These are phyloP conservation scores for Populus alba DNA, from an alignment of 345 rosid species.

Conservation along the genomic window DNA sequence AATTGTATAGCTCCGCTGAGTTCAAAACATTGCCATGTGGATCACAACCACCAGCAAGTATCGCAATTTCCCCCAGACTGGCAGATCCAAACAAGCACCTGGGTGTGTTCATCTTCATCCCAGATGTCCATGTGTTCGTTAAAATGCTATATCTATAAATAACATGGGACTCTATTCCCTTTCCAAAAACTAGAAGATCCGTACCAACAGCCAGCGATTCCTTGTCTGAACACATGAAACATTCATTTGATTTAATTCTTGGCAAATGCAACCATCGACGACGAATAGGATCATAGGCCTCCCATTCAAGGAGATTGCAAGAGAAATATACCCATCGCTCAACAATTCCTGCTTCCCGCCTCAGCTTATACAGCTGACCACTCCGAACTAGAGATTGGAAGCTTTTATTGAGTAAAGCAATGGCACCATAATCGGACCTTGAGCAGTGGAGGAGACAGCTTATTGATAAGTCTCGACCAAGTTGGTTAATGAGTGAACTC, in stretches of 20 bases:
- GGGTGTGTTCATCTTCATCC: conserved; percentile 43
- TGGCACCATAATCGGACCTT: conserved; percentile 42
- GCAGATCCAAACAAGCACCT: conserved; percentile 82
- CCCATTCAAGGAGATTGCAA: conserved; percentile 68
- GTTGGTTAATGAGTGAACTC: conserved; percentile 47
- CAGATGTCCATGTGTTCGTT: conserved; percentile 41
- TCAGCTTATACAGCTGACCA: conserved; percentile 35
- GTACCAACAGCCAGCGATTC: conserved; percentile 51
- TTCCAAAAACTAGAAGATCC: conserved; percentile 41
- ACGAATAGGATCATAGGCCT: conserved; percentile 65
- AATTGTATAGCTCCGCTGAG: conserved; percentile 69
- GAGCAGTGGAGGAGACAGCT: conserved; percentile 62
- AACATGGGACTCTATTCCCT: conserved; percentile 25
- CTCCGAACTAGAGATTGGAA: conserved; percentile 30
- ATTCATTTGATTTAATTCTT: conserved; percentile 43
- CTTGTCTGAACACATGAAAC: conserved; percentile 41
- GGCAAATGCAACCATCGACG: conserved; percentile 70
- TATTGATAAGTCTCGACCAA: conserved; percentile 62
- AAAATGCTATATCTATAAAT: conserved; percentile 41
- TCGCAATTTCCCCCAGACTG: conserved; percentile 56
- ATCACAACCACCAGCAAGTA: conserved; percentile 83
- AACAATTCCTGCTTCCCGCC: conserved; percentile 28
- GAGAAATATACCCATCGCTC: conserved; percentile 86
- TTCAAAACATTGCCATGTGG: conserved; percentile 45
- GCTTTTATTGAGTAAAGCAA: conserved; percentile 37